phyloP scores from a whole-genome alignment of 1,284 basidiomycete species.

The Ganoderma resinaceum region DNA sequence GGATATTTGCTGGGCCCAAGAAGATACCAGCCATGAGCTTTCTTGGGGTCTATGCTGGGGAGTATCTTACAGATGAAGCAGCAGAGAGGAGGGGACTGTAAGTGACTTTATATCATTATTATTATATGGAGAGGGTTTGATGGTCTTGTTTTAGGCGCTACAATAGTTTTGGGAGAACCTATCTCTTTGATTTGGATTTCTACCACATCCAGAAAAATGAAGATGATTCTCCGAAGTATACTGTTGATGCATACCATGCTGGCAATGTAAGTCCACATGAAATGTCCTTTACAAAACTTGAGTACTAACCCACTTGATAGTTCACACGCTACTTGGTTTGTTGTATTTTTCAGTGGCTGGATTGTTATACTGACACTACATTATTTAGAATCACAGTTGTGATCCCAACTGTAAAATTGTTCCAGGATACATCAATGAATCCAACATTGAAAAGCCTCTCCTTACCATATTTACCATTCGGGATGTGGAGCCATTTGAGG shows the following conservation, averaged over 20 bases:
- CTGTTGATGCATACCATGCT: slow-evolving; percentile 86
- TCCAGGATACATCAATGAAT: slow-evolving; percentile 66
- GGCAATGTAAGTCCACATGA: slow-evolving; percentile 73
- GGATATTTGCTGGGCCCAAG: slow-evolving; percentile 69
- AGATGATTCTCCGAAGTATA: slow-evolving; percentile 49
- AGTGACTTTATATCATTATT: slow-evolving; percentile 38
- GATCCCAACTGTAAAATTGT: slow-evolving; percentile 82
- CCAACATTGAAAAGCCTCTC: slow-evolving; percentile 50
- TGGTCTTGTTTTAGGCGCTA: slow-evolving; percentile 62
- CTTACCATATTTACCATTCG: slow-evolving; percentile 75
- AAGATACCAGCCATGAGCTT: slow-evolving; percentile 76
- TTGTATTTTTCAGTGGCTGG: slow-evolving; percentile 14
- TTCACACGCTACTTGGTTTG: slow-evolving; percentile 74
- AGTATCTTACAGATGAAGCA: slow-evolving; percentile 75
- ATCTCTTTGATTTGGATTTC: slow-evolving; percentile 86
- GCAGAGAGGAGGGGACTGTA: slow-evolving; percentile 73
- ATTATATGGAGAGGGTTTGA: slow-evolving; percentile 11
- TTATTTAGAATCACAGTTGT: slow-evolving; percentile 84
- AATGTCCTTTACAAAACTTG: neutral
- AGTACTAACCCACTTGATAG: slow-evolving; percentile 41
- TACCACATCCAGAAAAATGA: slow-evolving; percentile 59
- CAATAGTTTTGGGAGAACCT: slow-evolving; percentile 80
- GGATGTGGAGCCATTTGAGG: slow-evolving; percentile 72
- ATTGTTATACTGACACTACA: slow-evolving; percentile 18
- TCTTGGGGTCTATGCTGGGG: slow-evolving; percentile 87